Evolutionary conservation across 2,329 filamentous ascomycete species (phyloP).

Genomic region (Fusarium pininemorale): DNA sequence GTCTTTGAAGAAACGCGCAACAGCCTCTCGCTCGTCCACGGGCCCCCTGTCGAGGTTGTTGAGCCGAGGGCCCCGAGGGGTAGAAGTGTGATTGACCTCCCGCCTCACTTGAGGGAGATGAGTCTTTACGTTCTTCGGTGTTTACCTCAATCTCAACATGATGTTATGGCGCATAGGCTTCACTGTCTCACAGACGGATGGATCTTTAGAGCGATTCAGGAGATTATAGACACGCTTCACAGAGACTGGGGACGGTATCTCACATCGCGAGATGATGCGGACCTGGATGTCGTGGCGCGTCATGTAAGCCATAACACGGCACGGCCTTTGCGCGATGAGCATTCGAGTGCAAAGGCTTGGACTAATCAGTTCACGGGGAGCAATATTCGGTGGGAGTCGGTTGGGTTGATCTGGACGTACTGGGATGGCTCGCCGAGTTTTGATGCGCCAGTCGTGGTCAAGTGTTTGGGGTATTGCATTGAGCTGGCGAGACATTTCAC

Average conservation of each 20-base stretch:
- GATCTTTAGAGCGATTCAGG: conserved; percentile 42
- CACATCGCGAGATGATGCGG: conserved; percentile 29
- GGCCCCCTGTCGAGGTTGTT: conserved; percentile 15
- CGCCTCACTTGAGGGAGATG: conserved; percentile 47
- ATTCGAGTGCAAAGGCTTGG: conserved; percentile 50
- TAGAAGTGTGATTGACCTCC: conserved; percentile 30
- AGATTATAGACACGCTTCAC: conserved; percentile 47
- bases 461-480: conserved; percentile 45
- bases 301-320: conserved; percentile 51
- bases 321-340: conserved; percentile 48
- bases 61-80: conserved; percentile 1
- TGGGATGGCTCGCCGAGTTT: conserved; percentile 15
- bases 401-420: conserved; percentile 50
- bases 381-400: conserved; percentile 55
- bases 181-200: conserved; percentile 45
- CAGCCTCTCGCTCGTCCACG: conserved; percentile 49
- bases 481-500: conserved; percentile 43
- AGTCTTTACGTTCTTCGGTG: conserved; percentile 50
- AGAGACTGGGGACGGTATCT: conserved; percentile 45
- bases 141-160: conserved; percentile 42
- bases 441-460: not conserved
- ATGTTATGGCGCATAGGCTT: conserved; percentile 35
- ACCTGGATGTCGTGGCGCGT: conserved; percentile 50
- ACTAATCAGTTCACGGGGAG: conserved; percentile 50
- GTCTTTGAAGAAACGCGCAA: conserved; percentile 55